phyloP scores from a whole-genome alignment of 441 rosid genomes.

The Breynia disticha region DNA sequence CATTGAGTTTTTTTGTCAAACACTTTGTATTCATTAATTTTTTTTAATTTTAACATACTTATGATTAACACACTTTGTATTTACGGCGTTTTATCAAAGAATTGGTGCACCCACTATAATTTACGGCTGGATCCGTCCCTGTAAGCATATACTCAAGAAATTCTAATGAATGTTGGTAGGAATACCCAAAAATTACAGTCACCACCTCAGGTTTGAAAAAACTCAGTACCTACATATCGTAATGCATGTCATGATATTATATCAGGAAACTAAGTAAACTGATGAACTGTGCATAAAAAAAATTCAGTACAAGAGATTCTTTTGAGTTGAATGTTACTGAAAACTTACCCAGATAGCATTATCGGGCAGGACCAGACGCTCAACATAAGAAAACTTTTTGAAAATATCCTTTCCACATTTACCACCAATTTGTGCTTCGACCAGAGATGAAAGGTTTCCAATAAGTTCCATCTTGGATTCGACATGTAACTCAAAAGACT shows the following conservation, averaged over 20 bases:
- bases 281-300: too few species aligned
- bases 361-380: neutral
- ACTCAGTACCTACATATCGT: neutral
- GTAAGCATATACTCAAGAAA: too few species aligned
- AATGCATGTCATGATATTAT: too few species aligned
- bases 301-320: too few species aligned
- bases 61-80: too few species aligned
- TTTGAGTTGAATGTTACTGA: neutral
- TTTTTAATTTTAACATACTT: too few species aligned
- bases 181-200: too few species aligned
- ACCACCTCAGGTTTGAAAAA: neutral
- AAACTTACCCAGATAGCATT: slow-evolving; percentile 6
- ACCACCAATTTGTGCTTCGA: neutral
- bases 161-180: neutral
- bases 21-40: too few species aligned
- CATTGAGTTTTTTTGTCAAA: too few species aligned
- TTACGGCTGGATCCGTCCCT: too few species aligned
- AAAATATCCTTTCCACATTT: neutral
- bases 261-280: neutral
- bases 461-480: neutral
- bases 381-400: slow-evolving; percentile 1
- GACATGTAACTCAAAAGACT: slow-evolving; percentile 2
- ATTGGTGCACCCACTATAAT: too few species aligned
- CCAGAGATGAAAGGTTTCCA: neutral
- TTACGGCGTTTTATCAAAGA: too few species aligned